Conservation (phyloP, 192 early-diverging fungal genomes). For the Geranomyces variabilis region DNA sequence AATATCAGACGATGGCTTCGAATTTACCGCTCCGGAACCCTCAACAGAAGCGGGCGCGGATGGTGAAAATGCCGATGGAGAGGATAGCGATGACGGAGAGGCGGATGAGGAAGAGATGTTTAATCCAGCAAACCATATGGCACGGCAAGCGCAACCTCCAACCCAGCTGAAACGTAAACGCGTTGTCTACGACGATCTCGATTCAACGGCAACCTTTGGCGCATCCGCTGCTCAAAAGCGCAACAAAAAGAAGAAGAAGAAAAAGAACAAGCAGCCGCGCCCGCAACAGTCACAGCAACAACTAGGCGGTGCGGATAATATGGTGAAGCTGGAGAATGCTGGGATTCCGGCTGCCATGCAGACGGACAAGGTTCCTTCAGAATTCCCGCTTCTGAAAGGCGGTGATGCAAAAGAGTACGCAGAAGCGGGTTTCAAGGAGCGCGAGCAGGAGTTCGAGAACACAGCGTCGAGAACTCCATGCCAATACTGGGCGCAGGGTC, state of each 20-base stretch:
- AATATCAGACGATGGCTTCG: slow-evolving; percentile 9
- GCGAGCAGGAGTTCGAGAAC: background rate
- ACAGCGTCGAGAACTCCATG: slow-evolving; percentile 19
- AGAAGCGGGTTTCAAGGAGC: background rate
- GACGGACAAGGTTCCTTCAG: background rate
- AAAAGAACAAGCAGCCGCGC: background rate
- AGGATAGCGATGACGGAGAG: background rate
- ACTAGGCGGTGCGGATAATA: background rate
- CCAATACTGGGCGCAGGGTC: slow-evolving; percentile 13
- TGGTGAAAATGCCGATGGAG: background rate
- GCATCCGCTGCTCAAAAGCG: background rate
- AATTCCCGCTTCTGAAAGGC: background rate
- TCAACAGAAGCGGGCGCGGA: background rate
- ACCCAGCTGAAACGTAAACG: background rate
- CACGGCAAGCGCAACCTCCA: background rate
- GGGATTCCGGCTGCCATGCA: background rate
- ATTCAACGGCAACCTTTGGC: background rate
- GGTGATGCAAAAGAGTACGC: background rate
- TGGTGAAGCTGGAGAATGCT: background rate
- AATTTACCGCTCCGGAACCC: background rate
- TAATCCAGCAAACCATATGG: background rate
- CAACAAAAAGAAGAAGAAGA: background rate
- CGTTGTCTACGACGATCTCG: slow-evolving; percentile 1
- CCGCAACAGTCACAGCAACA: background rate
- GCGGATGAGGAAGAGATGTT: background rate